phyloP scores from a whole-genome alignment of 306 rosid genomes.

The Aeschynomene evenia region DNA sequence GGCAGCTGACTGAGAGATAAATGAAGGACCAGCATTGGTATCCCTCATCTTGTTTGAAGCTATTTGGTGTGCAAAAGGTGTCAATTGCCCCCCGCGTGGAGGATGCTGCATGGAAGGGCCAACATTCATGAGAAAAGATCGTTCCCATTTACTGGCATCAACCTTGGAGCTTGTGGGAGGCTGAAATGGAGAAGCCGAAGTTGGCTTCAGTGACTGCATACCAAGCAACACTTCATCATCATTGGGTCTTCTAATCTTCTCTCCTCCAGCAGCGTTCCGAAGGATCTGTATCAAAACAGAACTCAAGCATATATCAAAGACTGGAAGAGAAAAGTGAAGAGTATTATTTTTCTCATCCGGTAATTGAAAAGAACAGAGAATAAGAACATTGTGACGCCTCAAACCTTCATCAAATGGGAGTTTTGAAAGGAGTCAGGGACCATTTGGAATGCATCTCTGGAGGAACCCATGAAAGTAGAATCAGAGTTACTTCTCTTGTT shows the following conservation, averaged over 20 bases:
- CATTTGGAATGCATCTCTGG: slow-evolving; percentile 62
- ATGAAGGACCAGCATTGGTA: slow-evolving; percentile 63
- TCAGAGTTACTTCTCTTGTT: slow-evolving; percentile 85
- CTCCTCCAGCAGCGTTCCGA: slow-evolving; percentile 69
- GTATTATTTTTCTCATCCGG: background rate
- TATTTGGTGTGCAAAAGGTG: slow-evolving; percentile 59
- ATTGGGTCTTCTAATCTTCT: slow-evolving; percentile 63
- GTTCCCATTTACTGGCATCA: slow-evolving; percentile 64
- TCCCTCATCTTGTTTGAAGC: slow-evolving; percentile 71
- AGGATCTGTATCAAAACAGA: slow-evolving; percentile 50
- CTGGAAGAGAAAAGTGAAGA: background rate
- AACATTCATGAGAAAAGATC: slow-evolving; percentile 59
- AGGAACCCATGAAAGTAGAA: slow-evolving; percentile 69
- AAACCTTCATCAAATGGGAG: slow-evolving; percentile 81
- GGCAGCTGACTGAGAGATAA: slow-evolving; percentile 87
- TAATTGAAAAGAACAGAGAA: slow-evolving; percentile 11
- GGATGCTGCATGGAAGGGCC: slow-evolving; percentile 68
- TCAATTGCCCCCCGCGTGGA: slow-evolving; percentile 56
- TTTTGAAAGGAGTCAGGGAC: slow-evolving; percentile 72
- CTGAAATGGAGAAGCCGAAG: slow-evolving; percentile 65
- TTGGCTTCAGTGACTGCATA: slow-evolving; percentile 65
- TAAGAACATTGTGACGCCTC: background rate
- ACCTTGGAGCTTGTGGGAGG: slow-evolving; percentile 57
- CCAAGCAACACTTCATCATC: slow-evolving; percentile 66
- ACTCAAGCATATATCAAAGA: slow-evolving; percentile 21